Evolutionary conservation across 306 rosid species (phyloP).

Genomic region (peach (Prunus persica)): Prunus_persica_NCBIv2 NC_034011.1:6378001-6378500

Average conservation of each 20-base stretch:
- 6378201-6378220: background rate
- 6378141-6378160: background rate
- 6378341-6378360: background rate
- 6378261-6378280: background rate
- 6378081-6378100: no score
- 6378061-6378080: no score
- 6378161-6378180: background rate
- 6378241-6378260: background rate
- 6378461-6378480: slow-evolving; percentile 91
- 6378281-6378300: background rate
- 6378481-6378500: slow-evolving; percentile 92
- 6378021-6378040: no score
- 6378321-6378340: background rate
- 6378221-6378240: slow-evolving; percentile 7
- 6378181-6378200: slow-evolving; percentile 25
- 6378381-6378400: background rate
- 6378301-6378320: no score
- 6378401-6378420: background rate
- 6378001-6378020: no score
- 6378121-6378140: slow-evolving; percentile 21
- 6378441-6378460: slow-evolving; percentile 50
- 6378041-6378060: no score
- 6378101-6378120: background rate
- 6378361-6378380: background rate
- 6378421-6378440: slow-evolving; percentile 22